These are phyloP conservation scores for Ustilago lituana DNA, from an alignment of 1,284 basidiomycete genomes.

Conservation along the genomic window DNA sequence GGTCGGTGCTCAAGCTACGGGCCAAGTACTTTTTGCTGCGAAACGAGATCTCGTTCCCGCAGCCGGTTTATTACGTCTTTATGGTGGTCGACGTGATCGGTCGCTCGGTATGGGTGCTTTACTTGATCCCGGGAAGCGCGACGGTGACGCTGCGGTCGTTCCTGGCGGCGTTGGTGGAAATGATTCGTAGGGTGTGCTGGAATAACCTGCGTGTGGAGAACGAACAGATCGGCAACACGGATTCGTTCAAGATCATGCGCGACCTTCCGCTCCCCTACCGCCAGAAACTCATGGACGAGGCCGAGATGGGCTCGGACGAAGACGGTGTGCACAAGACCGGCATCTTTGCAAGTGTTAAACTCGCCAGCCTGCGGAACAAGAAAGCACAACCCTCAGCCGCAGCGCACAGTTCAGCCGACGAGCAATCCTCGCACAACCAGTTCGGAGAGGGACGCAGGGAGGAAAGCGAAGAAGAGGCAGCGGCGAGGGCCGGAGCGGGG, in stretches of 20 bases:
- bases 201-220: constrained; percentile 86
- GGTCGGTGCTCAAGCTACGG: constrained; percentile 75
- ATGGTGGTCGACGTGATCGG: constrained; percentile 76
- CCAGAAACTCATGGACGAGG: constrained; percentile 17
- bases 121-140: constrained; percentile 74
- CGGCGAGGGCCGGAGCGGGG: neutral
- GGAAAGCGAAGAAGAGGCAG: neutral
- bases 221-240: constrained; percentile 74
- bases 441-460: neutral
- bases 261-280: constrained; percentile 57
- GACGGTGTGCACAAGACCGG: constrained; percentile 11
- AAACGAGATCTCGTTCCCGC: constrained; percentile 72
- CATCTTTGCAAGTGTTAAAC: constrained; percentile 26
- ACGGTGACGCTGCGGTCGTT: constrained; percentile 75
- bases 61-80: constrained; percentile 70
- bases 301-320: neutral
- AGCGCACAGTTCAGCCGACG: too few relatives aligned
- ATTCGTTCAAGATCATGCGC: constrained; percentile 59
- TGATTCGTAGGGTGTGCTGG: constrained; percentile 86
- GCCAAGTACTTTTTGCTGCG: constrained; percentile 77
- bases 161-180: constrained; percentile 78
- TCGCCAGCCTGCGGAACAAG: constrained; percentile 25
- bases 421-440: neutral
- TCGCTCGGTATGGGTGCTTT: constrained; percentile 84
- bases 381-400: neutral